Evolutionary conservation across 305 asterid species (phyloP).

Genomic region (Fraxinus xanthoxyloides): DNA sequence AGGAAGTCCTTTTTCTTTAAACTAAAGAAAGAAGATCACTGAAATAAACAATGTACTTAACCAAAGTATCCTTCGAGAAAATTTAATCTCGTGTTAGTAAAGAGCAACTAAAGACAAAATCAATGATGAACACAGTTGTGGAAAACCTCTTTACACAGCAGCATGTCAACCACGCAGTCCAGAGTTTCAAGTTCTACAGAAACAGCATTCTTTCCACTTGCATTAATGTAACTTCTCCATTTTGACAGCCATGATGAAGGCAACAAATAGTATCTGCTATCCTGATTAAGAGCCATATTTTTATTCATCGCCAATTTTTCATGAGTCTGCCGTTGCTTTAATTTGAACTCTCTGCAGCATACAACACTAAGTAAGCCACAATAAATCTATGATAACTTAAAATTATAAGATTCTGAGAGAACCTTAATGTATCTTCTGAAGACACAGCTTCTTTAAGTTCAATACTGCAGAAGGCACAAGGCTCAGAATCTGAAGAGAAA

Average conservation of each 20-base stretch:
- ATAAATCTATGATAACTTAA: conserved; percentile 15
- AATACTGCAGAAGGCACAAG: conserved; percentile 68
- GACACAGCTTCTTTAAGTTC: conserved; percentile 77
- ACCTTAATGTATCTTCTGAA: conserved; percentile 90
- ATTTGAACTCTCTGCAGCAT: conserved; percentile 81
- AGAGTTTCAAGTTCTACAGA: conserved; percentile 64
- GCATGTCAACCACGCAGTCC: conserved; percentile 51
- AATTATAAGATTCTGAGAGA: conserved; percentile 25
- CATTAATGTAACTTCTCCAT: conserved; percentile 75
- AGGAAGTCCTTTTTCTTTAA: not conserved
- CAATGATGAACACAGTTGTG: conserved; percentile 12
- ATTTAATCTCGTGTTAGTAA: not conserved
- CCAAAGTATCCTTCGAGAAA: not conserved
- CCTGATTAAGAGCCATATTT: conserved; percentile 49
- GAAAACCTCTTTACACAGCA: conserved; percentile 75
- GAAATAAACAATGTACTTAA: not conserved
- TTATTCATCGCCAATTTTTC: conserved; percentile 76
- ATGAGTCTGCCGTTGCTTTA: conserved; percentile 78
- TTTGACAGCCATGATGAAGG: conserved; percentile 86
- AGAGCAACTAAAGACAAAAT: not conserved
- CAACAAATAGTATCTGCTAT: conserved; percentile 65
- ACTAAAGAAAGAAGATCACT: not conserved
- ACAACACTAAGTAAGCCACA: conserved; percentile 36
- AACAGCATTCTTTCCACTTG: conserved; percentile 62
- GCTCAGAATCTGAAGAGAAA: conserved; percentile 63